Evolutionary conservation across 2,329 filamentous ascomycete genomes (phyloP).

Genomic region (Aspergillus carbonarius): DNA sequence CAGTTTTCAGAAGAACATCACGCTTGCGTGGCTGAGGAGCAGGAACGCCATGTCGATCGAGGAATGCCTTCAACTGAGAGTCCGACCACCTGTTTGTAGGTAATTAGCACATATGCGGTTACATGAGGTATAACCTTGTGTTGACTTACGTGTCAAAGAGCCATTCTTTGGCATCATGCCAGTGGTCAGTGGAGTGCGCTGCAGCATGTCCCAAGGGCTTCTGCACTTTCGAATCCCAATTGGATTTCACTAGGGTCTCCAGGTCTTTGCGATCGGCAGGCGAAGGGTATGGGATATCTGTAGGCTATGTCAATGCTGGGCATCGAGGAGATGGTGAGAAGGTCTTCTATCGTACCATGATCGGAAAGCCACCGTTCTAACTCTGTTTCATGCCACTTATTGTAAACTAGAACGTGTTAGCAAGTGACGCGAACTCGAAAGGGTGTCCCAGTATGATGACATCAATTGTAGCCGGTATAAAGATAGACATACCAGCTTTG

Average conservation of each 20-base stretch:
- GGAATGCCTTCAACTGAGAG: slow-evolving; percentile 88
- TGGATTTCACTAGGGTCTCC: slow-evolving; percentile 82
- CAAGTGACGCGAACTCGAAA: neutral
- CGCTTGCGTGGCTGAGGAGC: slow-evolving; percentile 84
- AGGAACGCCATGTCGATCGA: slow-evolving; percentile 82
- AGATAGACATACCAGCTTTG: slow-evolving; percentile 68
- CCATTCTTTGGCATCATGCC: slow-evolving; percentile 77
- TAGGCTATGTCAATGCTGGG: slow-evolving; percentile 1
- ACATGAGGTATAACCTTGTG: neutral
- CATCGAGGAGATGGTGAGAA: neutral
- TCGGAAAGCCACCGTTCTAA: slow-evolving; percentile 96
- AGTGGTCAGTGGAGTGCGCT: slow-evolving; percentile 71
- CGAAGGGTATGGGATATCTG: slow-evolving; percentile 79
- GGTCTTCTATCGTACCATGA: slow-evolving; percentile 51
- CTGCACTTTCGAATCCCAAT: slow-evolving; percentile 81
- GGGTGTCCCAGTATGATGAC: neutral
- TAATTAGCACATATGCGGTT: slow-evolving; percentile 35
- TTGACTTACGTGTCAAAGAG: slow-evolving; percentile 72
- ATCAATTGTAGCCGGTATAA: neutral
- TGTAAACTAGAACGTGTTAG: slow-evolving; percentile 67
- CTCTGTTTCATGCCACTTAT: slow-evolving; percentile 98
- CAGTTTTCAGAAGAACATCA: slow-evolving; percentile 74
- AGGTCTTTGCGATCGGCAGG: slow-evolving; percentile 91
- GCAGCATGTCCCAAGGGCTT: slow-evolving; percentile 73
- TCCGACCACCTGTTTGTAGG: slow-evolving; percentile 71